These are phyloP conservation scores for Solanum microdontum DNA, from an alignment of 257 asterid genomes.

Conservation along the genomic window DNA sequence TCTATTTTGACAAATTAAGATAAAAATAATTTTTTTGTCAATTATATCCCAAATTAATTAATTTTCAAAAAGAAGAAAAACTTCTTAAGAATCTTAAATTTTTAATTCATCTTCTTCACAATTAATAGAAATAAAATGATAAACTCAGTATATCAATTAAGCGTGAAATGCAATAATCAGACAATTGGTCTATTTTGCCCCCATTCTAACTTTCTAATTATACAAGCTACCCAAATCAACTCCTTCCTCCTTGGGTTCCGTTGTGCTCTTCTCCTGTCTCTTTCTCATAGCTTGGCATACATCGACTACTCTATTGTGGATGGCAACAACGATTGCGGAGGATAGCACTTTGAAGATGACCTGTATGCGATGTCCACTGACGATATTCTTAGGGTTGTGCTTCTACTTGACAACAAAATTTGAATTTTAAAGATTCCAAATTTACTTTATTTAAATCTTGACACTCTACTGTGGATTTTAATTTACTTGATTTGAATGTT, in stretches of 20 bases:
- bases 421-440: constrained; percentile 54
- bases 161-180: background rate
- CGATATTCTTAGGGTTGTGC: constrained; percentile 66
- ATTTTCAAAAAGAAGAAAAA: too few species aligned
- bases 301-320: background rate
- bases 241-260: background rate
- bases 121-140: too few species aligned
- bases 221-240: background rate
- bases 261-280: background rate
- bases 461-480: background rate
- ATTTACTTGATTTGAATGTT: background rate
- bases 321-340: constrained; percentile 70
- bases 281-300: background rate
- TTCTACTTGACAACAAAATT: constrained; percentile 72
- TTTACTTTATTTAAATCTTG: background rate
- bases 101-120: too few species aligned
- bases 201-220: background rate
- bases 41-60: too few species aligned
- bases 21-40: too few species aligned
- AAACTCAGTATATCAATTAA: background rate
- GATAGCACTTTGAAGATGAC: constrained; percentile 68
- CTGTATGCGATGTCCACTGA: constrained; percentile 68
- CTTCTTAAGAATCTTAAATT: too few species aligned
- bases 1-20: too few species aligned
- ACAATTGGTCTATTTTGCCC: background rate